Conservation (phyloP, 208 protist species). For the Leishmania tropica region DNA sequence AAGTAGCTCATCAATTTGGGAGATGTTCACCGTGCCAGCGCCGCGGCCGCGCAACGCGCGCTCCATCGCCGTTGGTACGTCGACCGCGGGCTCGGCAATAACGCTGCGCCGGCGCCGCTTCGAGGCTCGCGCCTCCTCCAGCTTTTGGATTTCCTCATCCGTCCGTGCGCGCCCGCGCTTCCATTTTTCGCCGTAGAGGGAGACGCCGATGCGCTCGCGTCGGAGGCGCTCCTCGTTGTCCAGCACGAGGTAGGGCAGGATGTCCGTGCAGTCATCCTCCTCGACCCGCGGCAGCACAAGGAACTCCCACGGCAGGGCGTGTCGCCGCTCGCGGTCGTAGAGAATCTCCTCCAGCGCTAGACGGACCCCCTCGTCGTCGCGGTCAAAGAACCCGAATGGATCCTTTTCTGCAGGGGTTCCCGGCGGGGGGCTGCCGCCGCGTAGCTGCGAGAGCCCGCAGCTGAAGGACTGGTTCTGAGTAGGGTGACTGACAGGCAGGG, state of each 20-base stretch:
- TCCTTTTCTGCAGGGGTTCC: conserved; percentile 9
- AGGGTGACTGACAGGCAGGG: not conserved
- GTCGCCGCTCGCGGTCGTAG: conserved; percentile 68
- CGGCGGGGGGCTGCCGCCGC: conserved; percentile 23
- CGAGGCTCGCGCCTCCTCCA: conserved; percentile 47
- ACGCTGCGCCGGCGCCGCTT: conserved; percentile 55
- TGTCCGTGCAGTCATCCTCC: conserved; percentile 67
- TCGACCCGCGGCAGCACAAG: conserved; percentile 60
- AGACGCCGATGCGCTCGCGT: conserved; percentile 66
- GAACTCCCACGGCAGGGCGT: conserved; percentile 88
- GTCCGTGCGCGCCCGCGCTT: conserved; percentile 68
- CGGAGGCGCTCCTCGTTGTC: conserved; percentile 87
- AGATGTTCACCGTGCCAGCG: conserved; percentile 61
- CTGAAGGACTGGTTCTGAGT: conserved; percentile 32
- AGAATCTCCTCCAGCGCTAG: conserved; percentile 53
- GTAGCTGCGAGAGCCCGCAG: not conserved
- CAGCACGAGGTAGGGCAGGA: conserved; percentile 73
- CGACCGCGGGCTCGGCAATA: conserved; percentile 48
- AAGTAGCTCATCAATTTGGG: conserved; percentile 79
- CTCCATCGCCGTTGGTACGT: conserved; percentile 62
- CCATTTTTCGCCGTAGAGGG: conserved; percentile 76
- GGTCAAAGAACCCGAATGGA: conserved; percentile 4
- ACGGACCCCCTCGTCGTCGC: conserved; percentile 26
- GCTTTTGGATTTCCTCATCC: conserved; percentile 63
- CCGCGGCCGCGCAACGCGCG: conserved; percentile 68